Evolutionary conservation across 2,329 filamentous ascomycete species (phyloP), one percentile per base, ranked within the genome.

Genomic region (Aphanocladium album): DNA sequence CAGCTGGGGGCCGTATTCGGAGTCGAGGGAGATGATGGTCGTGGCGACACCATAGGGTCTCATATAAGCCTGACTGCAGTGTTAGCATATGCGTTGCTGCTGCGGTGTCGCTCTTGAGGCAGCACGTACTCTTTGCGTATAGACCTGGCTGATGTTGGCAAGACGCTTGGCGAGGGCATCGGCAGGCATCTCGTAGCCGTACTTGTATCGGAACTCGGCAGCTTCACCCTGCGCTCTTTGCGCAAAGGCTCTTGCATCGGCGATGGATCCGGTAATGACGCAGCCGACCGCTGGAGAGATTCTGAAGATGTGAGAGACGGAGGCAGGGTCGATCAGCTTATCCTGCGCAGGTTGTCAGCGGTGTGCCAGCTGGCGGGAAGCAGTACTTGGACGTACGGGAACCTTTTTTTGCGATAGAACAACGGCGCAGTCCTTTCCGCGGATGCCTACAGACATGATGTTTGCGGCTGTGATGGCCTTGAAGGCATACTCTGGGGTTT

Each of bases 371-470:
- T 46, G 51, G 21, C 19, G 14, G 4, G n/a, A n/a, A 14, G 49
- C 33, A 3, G 35, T 41, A 45, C 50, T 25, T 17, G 39, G 63
- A 80, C 93, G 67, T 89, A 97, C 93, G 62, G 95, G 93, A 68
- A 99, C 95, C 81, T 99, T 99, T 88, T 99, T 99, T 80, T 99
- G 95, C 64, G 95, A 98, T 74, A 99, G 81, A 57, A 99, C 91
- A 49, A 99, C 95, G 37, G 95, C 95, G 72, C 93, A 98, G 80
- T 95, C 86, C 84, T 99, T 99, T 77, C 95, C 95, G 73, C 92
- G 86, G 68, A 99, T 87, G 69, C 95, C 95, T 76, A 99, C 86
- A 64, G 95, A 95, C 83, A 96, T 99, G 81, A 99, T 98, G 79
- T 98, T 98, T 69, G 95, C 95, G 64, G 95, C 93, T 69, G 95